A percentile compares a stretch with the other conserved stretches of the same genome.
These are phyloP conservation scores for Biancaea sappan DNA, from an alignment of 306 rosid species.

Conservation along the genomic window DNA sequence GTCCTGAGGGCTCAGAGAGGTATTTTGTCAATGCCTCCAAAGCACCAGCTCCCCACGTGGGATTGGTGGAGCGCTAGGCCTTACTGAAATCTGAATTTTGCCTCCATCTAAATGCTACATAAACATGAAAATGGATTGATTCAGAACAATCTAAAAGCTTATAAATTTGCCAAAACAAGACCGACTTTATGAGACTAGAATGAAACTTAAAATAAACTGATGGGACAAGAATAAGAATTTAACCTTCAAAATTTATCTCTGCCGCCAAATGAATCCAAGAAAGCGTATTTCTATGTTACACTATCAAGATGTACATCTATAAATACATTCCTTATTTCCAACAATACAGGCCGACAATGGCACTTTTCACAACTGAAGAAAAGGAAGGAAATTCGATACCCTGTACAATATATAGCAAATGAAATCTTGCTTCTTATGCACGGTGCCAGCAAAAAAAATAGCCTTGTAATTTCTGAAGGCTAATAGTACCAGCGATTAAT, in stretches of 20 bases:
- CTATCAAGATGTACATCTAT: conserved; percentile 32
- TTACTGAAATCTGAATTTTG: too few species aligned
- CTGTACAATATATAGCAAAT: conserved; percentile 44
- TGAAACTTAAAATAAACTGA: not conserved
- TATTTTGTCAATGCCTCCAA: too few species aligned
- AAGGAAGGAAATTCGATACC: conserved; percentile 29
- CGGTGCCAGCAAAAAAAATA: not conserved
- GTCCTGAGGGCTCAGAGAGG: too few species aligned
- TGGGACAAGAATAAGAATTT: not conserved
- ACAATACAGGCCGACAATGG: conserved; percentile 35
- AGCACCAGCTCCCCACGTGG: too few species aligned
- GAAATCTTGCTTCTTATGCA: conserved; percentile 6
- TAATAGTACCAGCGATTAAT: conserved; percentile 38
- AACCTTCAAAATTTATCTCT: not conserved
- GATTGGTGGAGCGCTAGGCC: too few species aligned
- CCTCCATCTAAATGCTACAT: too few species aligned
- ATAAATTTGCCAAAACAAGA: too few species aligned
- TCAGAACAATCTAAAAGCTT: too few species aligned
- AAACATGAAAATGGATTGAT: too few species aligned
- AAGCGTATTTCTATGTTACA: conserved; percentile 22
- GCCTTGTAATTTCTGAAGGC: conserved; percentile 10
- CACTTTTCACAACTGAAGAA: conserved; percentile 32
- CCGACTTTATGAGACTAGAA: not conserved
- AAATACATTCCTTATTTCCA: conserved; percentile 32
- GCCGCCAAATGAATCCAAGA: not conserved